These are phyloP conservation scores for Flaveria brownii DNA, from an alignment of 129 eudicot genomes.

Conservation along the genomic window DNA sequence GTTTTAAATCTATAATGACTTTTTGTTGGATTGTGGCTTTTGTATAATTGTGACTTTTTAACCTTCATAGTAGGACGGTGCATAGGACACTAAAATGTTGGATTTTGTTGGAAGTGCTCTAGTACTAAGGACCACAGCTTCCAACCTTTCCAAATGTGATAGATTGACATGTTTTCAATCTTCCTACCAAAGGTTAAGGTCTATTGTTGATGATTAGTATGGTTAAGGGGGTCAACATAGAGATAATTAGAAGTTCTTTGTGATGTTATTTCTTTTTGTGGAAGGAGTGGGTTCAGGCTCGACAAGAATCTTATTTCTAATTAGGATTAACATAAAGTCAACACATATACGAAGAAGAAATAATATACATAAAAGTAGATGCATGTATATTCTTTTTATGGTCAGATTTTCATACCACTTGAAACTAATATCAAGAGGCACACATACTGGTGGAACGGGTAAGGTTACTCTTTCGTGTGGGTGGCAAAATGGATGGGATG, in stretches of 20 bases:
- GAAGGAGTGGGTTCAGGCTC: not conserved
- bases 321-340: constrained; percentile 14
- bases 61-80: constrained; percentile 14
- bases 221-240: constrained; percentile 8
- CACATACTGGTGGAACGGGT: not conserved
- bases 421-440: constrained; percentile 23
- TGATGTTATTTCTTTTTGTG: not conserved
- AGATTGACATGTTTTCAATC: constrained; percentile 7
- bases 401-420: constrained; percentile 28
- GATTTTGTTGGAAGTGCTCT: constrained; percentile 10
- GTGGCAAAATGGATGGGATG: not conserved
- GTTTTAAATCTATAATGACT: constrained; percentile 2
- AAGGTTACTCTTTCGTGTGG: constrained; percentile 1
- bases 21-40: constrained; percentile 17
- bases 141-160: not conserved
- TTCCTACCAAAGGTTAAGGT: constrained; percentile 17
- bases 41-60: constrained; percentile 7
- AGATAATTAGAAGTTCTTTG: not conserved
- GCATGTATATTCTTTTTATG: constrained; percentile 35
- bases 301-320: not conserved
- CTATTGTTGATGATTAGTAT: constrained; percentile 27
- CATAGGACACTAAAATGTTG: constrained; percentile 29
- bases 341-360: constrained; percentile 11
- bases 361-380: constrained; percentile 20
- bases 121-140: constrained; percentile 33